These are phyloP conservation scores for Ilex asprella DNA, from an alignment of 257 asterid species.

Conservation along the genomic window DNA sequence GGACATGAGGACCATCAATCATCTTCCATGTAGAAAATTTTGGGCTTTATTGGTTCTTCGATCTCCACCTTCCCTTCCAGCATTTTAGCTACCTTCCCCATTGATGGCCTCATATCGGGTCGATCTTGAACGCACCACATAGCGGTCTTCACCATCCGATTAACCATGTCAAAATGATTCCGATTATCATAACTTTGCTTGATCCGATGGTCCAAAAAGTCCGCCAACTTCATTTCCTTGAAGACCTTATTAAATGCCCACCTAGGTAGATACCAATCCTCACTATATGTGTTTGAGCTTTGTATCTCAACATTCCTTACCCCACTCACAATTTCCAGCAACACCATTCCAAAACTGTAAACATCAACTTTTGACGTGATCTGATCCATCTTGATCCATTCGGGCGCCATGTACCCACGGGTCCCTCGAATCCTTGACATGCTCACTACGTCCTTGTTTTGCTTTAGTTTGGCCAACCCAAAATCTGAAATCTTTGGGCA, in stretches of 20 bases:
- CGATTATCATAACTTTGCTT: conserved; percentile 46
- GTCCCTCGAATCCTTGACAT: conserved; percentile 67
- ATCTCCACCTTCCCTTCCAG: conserved; percentile 84
- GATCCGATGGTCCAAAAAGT: conserved; percentile 52
- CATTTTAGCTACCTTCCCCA: conserved; percentile 96
- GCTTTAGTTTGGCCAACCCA: conserved; percentile 74
- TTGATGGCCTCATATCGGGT: conserved; percentile 69
- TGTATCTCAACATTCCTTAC: conserved; percentile 44
- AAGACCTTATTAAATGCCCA: conserved; percentile 84
- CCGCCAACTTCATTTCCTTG: conserved; percentile 65
- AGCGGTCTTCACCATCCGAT: conserved; percentile 80
- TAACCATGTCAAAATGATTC: conserved; percentile 58
- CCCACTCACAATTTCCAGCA: conserved; percentile 73
- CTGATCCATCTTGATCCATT: conserved; percentile 59
- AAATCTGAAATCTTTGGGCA: conserved; percentile 93
- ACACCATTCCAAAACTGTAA: conserved; percentile 72
- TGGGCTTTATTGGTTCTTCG: conserved; percentile 59
- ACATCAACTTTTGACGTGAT: conserved; percentile 85
- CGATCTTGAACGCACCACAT: conserved; percentile 85
- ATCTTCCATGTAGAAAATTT: conserved; percentile 46
- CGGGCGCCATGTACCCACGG: conserved; percentile 83
- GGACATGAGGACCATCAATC: not conserved
- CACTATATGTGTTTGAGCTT: conserved; percentile 48
- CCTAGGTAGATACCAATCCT: conserved; percentile 66
- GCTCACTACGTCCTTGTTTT: conserved; percentile 63